Evolutionary conservation across 345 rosid species (phyloP), one percentile per base, ranked within the genome.

Genomic region (Corchorus olitorius): DNA sequence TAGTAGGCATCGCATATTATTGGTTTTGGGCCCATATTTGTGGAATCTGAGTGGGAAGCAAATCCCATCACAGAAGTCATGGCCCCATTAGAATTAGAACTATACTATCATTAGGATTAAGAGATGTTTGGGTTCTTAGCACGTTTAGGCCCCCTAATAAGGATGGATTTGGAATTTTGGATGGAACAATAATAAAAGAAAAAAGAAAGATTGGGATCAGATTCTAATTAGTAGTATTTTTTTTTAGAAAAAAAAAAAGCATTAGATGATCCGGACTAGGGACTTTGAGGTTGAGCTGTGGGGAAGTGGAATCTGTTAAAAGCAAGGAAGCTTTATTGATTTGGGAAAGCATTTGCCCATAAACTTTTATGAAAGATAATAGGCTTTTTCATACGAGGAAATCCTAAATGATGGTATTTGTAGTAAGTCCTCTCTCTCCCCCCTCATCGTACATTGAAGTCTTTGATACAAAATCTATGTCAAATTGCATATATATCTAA

Each of bases 131-230:
- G 27, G 27, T 0, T 27, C 1, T 0, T 0, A 27, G 27, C 27
- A 27, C 27, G 27, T 27, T 27, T 27, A 27, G 27, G 27, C 27
- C 27, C 27, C 27, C 27, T 27, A 27, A 27, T 27, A 27, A 27
- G 27, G 27, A 27, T 27, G 27, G 27, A 27, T 27, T 27, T 27
- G n/a, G n/a, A n/a, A n/a, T n/a, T n/a, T n/a, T n/a, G 27, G 27
- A 27, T 27, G 27, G 27, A 27, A 27, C 1, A 27, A 27, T 27
- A 1, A 0, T 27, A 27, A 65, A 64, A 69, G 22, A 13, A 61
- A 64, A 64, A 41, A 13, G 61, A 74, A 52, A 74, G 59, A 61
- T 59, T 54, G 83, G 85, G 79, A 86, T 88, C 83, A 43, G 85
- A 84, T 88, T 84, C 89, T 70, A 39, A 39, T 39, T 39, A 54